Evolutionary conservation across 1,284 basidiomycete genomes (phyloP), one percentile per base, ranked within the genome.

Genomic region (Heterobasidion annosum): DNA sequence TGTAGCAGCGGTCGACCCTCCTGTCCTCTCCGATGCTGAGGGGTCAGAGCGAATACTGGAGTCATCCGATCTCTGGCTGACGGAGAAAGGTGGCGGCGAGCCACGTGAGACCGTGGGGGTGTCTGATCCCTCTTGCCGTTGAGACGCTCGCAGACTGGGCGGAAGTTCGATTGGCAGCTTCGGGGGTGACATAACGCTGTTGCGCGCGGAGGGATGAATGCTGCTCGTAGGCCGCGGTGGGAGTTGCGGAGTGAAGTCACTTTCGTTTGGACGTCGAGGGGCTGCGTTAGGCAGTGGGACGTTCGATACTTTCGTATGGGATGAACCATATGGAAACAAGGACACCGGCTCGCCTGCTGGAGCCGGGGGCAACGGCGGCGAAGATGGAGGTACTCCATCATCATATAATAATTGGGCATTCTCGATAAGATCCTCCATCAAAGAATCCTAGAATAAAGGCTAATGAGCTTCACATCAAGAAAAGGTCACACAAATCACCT

Each of bases 401-500:
- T 85, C 82, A 65, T 88, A 91, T 18, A 91, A 69, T 6, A 77
- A 65, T 50, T 72, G 68, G 0, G 83, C 77, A 64, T 91, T 77
- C 16, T 73, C 78, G 62, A 97, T 93, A 37, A 97, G 71, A 63
- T 93, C 88, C 66, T 95, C 93, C 78, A 95, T 88, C 5, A 94
- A 71, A 0, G 87, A 82, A 64, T 97, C 93, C 90, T 93, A 59
- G 8, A 25, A 13, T 16, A 44, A 18, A 57, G 25, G 46, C n/a
- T 3, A 47, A 48, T 18, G 10, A 34, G 19, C 9, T 50, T 46
- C 43, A 45, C 33, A 13, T 10, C 18, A 8, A 32, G 50, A 47
- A 50, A 33, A 57, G 52, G 16, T 47, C 25, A 16, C 35, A 58
- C 35, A 35, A 32, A 25, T 48, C 62, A 91, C 91, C 78, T 92